Base-by-base conservation (phyloP, 495 filamentous ascomycete genomes). In the Trichoderma parareesei region DNA sequence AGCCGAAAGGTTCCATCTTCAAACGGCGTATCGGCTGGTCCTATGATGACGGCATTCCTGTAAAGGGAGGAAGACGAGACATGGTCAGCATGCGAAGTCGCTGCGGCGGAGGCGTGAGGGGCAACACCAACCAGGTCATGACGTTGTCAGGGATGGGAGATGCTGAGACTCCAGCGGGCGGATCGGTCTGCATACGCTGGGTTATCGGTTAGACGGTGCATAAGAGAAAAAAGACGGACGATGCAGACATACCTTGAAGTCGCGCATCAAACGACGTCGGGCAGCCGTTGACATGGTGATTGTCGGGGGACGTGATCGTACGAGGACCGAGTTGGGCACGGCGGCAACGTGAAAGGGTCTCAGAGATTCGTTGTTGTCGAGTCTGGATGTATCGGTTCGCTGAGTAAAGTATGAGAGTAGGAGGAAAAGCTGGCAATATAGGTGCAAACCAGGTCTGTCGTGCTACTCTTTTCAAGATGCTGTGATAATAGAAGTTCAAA, bases 41-140 rank as follows among this genome's bases (percentile, higher is more conserved):
- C 94, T 67, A 98, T 98, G 67, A 98, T 98, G 65, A 98, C 94
- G 65, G 94, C 94, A 74, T 98, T 98, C 94, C 94, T 98, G 69
- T 4, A 10, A 38, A 35, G 11, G 2, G 43, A 43, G 18, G 18
- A 18, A 4, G 18, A 38, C 8, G 10, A 38, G 9, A 16, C 5
- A 59, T 60, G 44, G 38, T 41, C 2, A 57, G 53, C 37, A 44
- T 57, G 33, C 35, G 27, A 33, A 38, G 9, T 44, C 18, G 4
- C 10, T 4, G 60, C 3, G 13, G 37, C n/a, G 64, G 59, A 57
- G 63, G 44, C 20, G 66, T 18, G 48, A 13, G 64, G 62, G 61
- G 64, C 46, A 67, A 27, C 64, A 57, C 81, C 68, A 85, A 98
- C 94, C 94, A 98, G 61, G 92, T 97, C 94, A 98, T 98, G 53